These are phyloP conservation scores for Chalciporus piperatus DNA, from an alignment of 768 basidiomycete genomes.

Conservation along the genomic window DNA sequence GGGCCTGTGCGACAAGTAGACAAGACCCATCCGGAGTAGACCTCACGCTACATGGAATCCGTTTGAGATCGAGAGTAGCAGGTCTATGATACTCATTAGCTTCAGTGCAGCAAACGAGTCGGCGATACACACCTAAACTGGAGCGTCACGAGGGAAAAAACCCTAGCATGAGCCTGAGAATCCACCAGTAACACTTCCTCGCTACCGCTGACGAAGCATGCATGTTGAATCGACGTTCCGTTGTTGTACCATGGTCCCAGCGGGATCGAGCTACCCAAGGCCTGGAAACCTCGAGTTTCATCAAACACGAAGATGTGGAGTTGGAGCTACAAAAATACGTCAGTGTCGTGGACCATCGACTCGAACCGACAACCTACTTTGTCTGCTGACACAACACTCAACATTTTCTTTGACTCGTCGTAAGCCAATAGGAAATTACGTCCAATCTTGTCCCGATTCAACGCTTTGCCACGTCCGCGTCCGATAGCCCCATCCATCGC, in stretches of 20 bases:
- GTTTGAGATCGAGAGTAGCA: slow-evolving; percentile 40
- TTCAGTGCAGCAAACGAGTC: background rate
- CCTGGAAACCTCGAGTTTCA: slow-evolving; percentile 42
- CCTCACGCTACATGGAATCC: slow-evolving; percentile 28
- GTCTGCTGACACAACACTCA: slow-evolving; percentile 39
- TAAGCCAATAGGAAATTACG: slow-evolving; percentile 43
- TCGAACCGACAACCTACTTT: slow-evolving; percentile 32
- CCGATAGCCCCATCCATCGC: slow-evolving; percentile 33
- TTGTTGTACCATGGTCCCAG: slow-evolving; percentile 44
- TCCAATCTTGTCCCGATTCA: slow-evolving; percentile 48
- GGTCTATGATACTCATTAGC: slow-evolving; percentile 32
- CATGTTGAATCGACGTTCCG: slow-evolving; percentile 27
- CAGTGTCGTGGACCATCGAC: no score
- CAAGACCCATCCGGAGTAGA: slow-evolving; percentile 58
- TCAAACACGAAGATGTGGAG: slow-evolving; percentile 49
- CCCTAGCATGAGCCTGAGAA: slow-evolving; percentile 37
- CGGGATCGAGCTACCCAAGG: slow-evolving; percentile 38
- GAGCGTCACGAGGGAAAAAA: slow-evolving; percentile 54
- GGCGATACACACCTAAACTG: slow-evolving; percentile 44
- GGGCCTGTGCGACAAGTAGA: slow-evolving; percentile 36
- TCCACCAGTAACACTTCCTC: slow-evolving; percentile 57
- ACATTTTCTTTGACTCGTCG: slow-evolving; percentile 49
- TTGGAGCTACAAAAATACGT: slow-evolving; percentile 22
- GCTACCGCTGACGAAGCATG: slow-evolving; percentile 45
- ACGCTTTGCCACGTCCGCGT: slow-evolving; percentile 23